Evolutionary conservation across 306 rosid species (phyloP), one percentile per base, ranked within the genome.

Genomic region (Quercus variabilis): DNA sequence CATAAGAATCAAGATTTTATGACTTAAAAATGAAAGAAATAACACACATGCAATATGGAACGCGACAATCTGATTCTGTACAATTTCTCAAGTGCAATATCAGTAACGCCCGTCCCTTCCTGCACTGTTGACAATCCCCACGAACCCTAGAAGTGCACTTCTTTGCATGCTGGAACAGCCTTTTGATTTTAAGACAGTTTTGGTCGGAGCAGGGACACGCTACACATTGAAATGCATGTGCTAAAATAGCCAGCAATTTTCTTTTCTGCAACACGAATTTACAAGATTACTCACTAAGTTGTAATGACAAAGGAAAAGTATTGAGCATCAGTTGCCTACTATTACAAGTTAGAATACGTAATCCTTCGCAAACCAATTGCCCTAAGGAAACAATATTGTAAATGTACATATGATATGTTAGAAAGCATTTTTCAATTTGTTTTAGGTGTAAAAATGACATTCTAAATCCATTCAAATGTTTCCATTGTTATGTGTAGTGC

Each of bases 31-130:
- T 49, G 4, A 12, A 49, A 49, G 54, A 12, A 13, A 12, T 49
- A 74, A 79, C 88, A 13, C 17, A 87, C 90, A 7, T 69, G 88
- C 91, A 89, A 1, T 85, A 89, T 0, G 86, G 91, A 35, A 83
- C 5, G 35, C 4, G 31, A 55, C 96, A 89, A 59, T 71, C 20
- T 2, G 82, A 76, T 56, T 86, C 85, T 54, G 19, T 38, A 43
- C 93, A 91, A 43, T 20, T 31, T 55, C 26, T 71, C 0, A 86
- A 84, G 78, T 87, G 93, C 5, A 41, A 5, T 4, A 1, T 38
- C 30, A 87, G 19, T 13, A 17, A 57, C 15, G 3, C 0, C 88
- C 86, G 81, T 30, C 59, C 77, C 81, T 86, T 87, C 83, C 70
- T 52, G 60, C 96, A 91, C 20, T 1, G 6, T 65, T 5, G 6